Percentiles rank a stretch among this genome's conserved stretches.
Evolutionary conservation across 352 stramenopile species (phyloP).

Genomic region (Lagenidium sp.): DNA sequence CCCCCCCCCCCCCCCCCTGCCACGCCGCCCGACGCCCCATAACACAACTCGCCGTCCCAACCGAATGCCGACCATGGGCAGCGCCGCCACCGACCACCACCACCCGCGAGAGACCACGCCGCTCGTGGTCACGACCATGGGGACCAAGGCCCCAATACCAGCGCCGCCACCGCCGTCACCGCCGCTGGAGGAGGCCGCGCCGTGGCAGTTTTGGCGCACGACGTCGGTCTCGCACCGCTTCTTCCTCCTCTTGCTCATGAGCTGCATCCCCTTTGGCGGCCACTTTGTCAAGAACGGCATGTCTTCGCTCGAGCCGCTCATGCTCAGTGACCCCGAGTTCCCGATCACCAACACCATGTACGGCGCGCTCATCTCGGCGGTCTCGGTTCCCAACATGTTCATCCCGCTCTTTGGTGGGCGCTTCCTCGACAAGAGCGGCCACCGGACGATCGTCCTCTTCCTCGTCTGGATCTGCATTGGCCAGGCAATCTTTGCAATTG

Average conservation of each 20-base stretch:
- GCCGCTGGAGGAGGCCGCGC: constrained; percentile 24
- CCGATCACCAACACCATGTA: constrained; percentile 83
- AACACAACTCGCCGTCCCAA: neutral
- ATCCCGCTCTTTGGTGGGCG: constrained; percentile 68
- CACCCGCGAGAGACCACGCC: constrained; percentile 2
- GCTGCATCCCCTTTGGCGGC: constrained; percentile 73
- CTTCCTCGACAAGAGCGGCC: constrained; percentile 70
- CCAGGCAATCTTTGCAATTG: constrained; percentile 69
- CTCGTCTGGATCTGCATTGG: constrained; percentile 75
- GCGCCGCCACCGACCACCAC: constrained; percentile 1
- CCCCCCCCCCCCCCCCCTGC: too few relatives aligned
- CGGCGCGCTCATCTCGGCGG: constrained; percentile 64
- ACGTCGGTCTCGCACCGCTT: constrained; percentile 64
- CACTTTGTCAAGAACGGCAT: constrained; percentile 88
- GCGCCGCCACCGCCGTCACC: constrained; percentile 4
- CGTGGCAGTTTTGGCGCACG: constrained; percentile 66
- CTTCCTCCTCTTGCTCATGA: constrained; percentile 79
- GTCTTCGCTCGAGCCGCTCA: constrained; percentile 72
- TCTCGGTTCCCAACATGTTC: constrained; percentile 82
- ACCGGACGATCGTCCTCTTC: constrained; percentile 71
- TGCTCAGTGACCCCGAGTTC: constrained; percentile 67
- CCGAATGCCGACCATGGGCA: constrained; percentile 14
- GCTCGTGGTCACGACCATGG: neutral
- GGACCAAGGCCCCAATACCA: neutral
- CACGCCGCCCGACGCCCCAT: neutral